These are phyloP conservation scores for Hirsutella thompsonii DNA, from an alignment of 2,329 filamentous ascomycete genomes.

Conservation along the genomic window DNA sequence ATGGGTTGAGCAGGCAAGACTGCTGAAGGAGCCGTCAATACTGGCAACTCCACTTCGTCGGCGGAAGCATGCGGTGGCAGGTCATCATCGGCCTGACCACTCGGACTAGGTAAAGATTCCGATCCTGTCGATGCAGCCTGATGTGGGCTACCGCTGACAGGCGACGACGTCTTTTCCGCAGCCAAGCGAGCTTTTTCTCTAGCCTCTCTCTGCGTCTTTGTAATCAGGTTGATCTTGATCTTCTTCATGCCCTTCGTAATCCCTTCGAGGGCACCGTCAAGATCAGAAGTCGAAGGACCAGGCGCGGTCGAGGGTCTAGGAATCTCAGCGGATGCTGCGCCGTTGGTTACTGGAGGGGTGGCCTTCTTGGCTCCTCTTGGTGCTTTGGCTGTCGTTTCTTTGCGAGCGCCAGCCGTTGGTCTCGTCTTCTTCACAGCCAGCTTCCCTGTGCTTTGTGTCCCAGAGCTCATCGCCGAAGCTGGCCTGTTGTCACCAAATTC, in stretches of 20 bases:
- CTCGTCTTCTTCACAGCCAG: slow-evolving; percentile 49
- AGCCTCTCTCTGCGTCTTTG: slow-evolving; percentile 44
- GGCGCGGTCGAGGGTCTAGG: slow-evolving; percentile 3
- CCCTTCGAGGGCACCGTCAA: slow-evolving; percentile 33
- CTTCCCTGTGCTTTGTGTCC: slow-evolving; percentile 22
- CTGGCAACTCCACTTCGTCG: background rate
- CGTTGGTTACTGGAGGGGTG: slow-evolving; percentile 9
- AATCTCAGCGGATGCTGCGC: slow-evolving; percentile 7
- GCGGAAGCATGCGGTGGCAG: background rate
- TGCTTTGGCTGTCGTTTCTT: slow-evolving; percentile 21
- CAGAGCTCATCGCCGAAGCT: slow-evolving; percentile 26
- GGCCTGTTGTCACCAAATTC: slow-evolving; percentile 14
- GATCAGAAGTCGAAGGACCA: slow-evolving; percentile 4
- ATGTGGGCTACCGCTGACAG: background rate
- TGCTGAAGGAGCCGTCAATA: background rate
- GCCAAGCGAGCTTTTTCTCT: slow-evolving; percentile 23
- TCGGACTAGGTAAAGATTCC: background rate
- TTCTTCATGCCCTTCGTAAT: slow-evolving; percentile 48
- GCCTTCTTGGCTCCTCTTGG: slow-evolving; percentile 25
- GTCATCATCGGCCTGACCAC: background rate
- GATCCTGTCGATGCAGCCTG: background rate
- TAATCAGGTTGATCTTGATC: slow-evolving; percentile 49
- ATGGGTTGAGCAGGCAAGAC: slow-evolving; percentile 11
- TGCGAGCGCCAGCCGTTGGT: slow-evolving; percentile 28
- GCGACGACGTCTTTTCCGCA: slow-evolving; percentile 8